Evolutionary conservation across 495 filamentous ascomycete genomes (phyloP).

Genomic region (Xylaria grammica): DNA sequence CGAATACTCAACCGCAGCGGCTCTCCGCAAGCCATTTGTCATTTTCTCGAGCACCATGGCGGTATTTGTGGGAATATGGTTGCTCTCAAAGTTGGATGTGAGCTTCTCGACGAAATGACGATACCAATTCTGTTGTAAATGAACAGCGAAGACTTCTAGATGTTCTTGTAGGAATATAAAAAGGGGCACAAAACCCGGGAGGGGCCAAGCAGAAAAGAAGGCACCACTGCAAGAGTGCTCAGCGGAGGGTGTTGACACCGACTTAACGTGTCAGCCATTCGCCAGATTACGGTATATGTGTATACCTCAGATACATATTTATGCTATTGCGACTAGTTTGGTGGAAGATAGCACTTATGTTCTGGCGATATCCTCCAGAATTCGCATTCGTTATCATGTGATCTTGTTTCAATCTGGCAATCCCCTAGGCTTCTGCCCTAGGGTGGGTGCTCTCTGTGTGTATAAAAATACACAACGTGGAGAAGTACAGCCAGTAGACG

Average conservation of each 20-base stretch:
- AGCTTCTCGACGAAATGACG: slow-evolving; percentile 46
- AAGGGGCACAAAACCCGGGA: slow-evolving; percentile 8
- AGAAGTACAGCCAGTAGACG: too few species aligned
- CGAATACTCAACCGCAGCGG: slow-evolving; percentile 75
- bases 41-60: slow-evolving; percentile 74
- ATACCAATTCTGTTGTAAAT: slow-evolving; percentile 1
- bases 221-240: background rate
- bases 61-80: slow-evolving; percentile 79
- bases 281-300: background rate
- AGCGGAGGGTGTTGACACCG: background rate
- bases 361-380: background rate
- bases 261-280: background rate
- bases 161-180: slow-evolving; percentile 20
- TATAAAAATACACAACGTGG: too few species aligned
- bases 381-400: too few species aligned
- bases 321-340: background rate
- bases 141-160: slow-evolving; percentile 10
- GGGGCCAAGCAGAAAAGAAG: background rate
- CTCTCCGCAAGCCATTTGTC: slow-evolving; percentile 83
- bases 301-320: too few species aligned
- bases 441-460: too few species aligned
- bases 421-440: too few species aligned
- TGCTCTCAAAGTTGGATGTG: slow-evolving; percentile 74
- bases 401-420: too few species aligned
- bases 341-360: background rate